Conservation (phyloP, 441 rosid species). For the Pelargonium cotyledonis region DNA sequence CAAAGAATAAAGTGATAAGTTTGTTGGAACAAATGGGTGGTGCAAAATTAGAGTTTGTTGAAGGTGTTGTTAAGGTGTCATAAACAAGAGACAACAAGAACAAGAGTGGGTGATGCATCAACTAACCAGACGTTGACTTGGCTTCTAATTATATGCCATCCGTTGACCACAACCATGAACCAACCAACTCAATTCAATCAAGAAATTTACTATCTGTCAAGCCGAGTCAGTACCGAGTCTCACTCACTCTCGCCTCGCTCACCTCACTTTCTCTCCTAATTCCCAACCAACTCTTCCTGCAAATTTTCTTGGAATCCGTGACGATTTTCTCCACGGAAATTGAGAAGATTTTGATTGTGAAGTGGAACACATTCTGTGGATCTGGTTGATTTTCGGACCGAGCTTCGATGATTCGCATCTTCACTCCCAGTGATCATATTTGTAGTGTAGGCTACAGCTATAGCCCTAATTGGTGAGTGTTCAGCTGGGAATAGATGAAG, state of each 20-base stretch:
- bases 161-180: too few species aligned
- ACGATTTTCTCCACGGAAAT: background rate
- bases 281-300: background rate
- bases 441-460: background rate
- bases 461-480: background rate
- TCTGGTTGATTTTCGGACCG: background rate
- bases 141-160: too few species aligned
- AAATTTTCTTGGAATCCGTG: slow-evolving; percentile 3
- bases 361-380: background rate
- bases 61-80: too few species aligned
- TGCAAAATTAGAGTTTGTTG: too few species aligned
- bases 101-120: too few species aligned
- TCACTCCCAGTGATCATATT: background rate
- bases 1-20: too few species aligned
- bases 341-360: background rate
- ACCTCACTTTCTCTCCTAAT: too few species aligned
- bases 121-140: too few species aligned
- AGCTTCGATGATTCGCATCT: slow-evolving; percentile 1
- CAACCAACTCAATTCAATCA: too few species aligned
- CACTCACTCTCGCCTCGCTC: background rate
- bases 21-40: too few species aligned
- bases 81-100: too few species aligned
- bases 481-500: background rate
- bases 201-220: background rate
- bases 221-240: background rate